Conservation (phyloP, 2,329 filamentous ascomycete species). For the Claviceps cyperi region DNA sequence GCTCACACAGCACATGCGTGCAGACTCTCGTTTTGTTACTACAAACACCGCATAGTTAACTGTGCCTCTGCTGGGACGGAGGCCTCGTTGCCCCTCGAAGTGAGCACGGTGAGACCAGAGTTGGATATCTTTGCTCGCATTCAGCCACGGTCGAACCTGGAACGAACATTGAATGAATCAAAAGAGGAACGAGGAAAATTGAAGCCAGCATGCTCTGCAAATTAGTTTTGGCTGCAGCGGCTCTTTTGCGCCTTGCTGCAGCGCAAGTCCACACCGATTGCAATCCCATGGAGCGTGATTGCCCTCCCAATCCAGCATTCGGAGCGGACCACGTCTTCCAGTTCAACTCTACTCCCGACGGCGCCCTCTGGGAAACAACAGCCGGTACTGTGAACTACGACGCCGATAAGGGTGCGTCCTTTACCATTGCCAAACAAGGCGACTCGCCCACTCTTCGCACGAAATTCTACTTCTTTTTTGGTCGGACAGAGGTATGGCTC, state of each 20-base stretch:
- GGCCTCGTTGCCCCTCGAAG: neutral
- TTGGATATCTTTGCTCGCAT: neutral
- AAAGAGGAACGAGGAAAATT: neutral
- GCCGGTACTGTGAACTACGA: constrained; percentile 51
- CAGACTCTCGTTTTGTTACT: too few relatives aligned
- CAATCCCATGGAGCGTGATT: constrained; percentile 57
- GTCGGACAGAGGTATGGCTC: constrained; percentile 62
- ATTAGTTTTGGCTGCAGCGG: constrained; percentile 18
- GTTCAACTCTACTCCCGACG: constrained; percentile 48
- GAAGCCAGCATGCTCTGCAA: constrained; percentile 7
- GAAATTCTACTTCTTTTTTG: constrained; percentile 77
- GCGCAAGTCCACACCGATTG: constrained; percentile 70
- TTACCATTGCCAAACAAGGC: constrained; percentile 54
- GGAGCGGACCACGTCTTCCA: constrained; percentile 46
- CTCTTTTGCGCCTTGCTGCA: constrained; percentile 30
- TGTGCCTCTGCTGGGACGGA: constrained; percentile 2
- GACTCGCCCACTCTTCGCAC: constrained; percentile 69
- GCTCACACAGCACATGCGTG: neutral
- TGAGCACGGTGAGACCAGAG: neutral
- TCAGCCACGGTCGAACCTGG: too few relatives aligned
- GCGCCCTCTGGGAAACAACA: constrained; percentile 53
- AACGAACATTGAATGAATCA: neutral
- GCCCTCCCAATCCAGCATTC: constrained; percentile 58
- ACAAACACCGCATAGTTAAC: neutral
- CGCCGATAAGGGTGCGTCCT: constrained; percentile 48